phyloP scores from a whole-genome alignment of 352 stramenopile genomes.

The Phytophthora ramorum region DNA sequence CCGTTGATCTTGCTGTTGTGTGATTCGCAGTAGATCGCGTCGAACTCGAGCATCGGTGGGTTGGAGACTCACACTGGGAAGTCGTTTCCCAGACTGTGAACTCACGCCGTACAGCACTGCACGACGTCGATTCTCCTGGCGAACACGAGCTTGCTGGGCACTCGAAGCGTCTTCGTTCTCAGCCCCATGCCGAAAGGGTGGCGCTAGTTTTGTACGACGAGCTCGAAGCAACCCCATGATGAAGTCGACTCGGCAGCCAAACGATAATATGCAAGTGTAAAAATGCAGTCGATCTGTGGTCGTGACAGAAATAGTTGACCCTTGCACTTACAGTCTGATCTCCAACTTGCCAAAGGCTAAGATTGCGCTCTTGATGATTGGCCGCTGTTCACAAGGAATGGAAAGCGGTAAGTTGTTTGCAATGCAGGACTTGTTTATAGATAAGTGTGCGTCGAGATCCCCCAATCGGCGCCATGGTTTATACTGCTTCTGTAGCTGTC shows the following conservation, averaged over 20 bases:
- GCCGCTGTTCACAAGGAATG: not conserved
- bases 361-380: not conserved
- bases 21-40: constrained; percentile 50
- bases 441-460: constrained; percentile 25
- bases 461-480: constrained; percentile 5
- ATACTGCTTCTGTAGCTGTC: constrained; percentile 31
- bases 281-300: not conserved
- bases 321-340: not conserved
- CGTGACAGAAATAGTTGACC: constrained; percentile 29
- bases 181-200: constrained; percentile 1
- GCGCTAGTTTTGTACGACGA: constrained; percentile 16
- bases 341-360: not conserved
- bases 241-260: not conserved
- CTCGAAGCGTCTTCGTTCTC: constrained; percentile 25
- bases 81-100: constrained; percentile 32
- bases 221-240: constrained; percentile 29
- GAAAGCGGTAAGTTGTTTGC: constrained; percentile 1
- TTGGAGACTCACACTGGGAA: constrained; percentile 46
- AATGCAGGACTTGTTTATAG: constrained; percentile 39
- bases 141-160: constrained; percentile 17
- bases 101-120: constrained; percentile 49
- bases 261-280: constrained; percentile 3
- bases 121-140: constrained; percentile 42
- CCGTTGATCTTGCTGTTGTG: constrained; percentile 27
- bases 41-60: constrained; percentile 49